Percentiles rank a stretch among this genome's conserved stretches.
Conservation (phyloP, 352 stramenopile species). For the Pythium aristosporum region DNA sequence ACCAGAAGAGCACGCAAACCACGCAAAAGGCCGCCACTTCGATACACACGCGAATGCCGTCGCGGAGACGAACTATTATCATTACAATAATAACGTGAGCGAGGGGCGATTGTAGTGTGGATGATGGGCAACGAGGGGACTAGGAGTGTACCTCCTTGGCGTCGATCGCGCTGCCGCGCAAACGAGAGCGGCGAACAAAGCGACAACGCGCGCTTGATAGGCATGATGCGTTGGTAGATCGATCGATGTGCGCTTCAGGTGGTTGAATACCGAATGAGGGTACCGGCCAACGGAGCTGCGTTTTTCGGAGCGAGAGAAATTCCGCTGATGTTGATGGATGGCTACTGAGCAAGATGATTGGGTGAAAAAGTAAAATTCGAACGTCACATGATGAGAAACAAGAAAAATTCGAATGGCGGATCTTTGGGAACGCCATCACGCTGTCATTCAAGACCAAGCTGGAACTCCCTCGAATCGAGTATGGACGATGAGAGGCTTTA, state of each 20-base stretch:
- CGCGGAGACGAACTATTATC: no score
- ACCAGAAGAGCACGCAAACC: no score
- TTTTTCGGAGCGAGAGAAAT: no score
- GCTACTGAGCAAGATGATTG: conserved; percentile 2
- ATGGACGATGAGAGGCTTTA: no score
- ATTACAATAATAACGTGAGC: not conserved
- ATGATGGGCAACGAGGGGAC: not conserved
- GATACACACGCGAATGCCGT: no score
- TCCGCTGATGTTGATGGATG: no score
- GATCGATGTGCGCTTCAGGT: not conserved
- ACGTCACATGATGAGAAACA: not conserved
- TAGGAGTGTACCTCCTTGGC: not conserved
- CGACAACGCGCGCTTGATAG: not conserved
- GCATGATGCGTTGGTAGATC: not conserved
- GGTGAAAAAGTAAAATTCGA: conserved; percentile 3
- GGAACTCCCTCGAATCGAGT: no score
- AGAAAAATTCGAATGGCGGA: conserved; percentile 5
- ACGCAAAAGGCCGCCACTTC: no score
- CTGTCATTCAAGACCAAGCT: not conserved
- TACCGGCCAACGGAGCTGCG: not conserved
- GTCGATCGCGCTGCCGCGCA: not conserved
- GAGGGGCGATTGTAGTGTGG: not conserved
- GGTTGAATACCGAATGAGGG: not conserved
- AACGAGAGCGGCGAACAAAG: not conserved
- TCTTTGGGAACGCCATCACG: not conserved